Base-by-base conservation (phyloP, 805 yeast species). In the Candida namnaoensis region DNA sequence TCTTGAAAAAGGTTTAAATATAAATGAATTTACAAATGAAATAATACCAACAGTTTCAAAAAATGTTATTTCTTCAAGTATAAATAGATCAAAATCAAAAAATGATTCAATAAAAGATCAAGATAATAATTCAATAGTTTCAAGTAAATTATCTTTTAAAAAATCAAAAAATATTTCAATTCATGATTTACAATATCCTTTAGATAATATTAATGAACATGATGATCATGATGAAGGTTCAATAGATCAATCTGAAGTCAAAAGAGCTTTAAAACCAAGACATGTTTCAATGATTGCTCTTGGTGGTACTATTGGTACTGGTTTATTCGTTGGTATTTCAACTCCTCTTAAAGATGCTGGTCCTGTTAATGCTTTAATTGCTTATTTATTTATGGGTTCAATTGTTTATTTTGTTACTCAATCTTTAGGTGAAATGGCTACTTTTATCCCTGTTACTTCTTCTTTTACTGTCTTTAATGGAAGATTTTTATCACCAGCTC, bases 221-320 rank as follows among this genome's bases (percentile, higher is more conserved):
- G n/a, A n/a, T n/a, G n/a, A n/a, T n/a, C n/a, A 26, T 26, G 28
- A 26, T 7, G 8, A 48, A 30, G 63, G 61, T 1, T 47, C 46
- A 23, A 59, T 60, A 8, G 50, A 53, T 32, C 61, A 64, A 24
- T 61, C 67, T 2, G 71, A 74, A 51, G 80, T 77, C 43, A 72
- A 74, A 51, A 66, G 88, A 56, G 72, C 69, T 38, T 62, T 82
- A 44, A 78, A 80, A 56, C 74, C 79, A 15, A 68, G 91, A 53
- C 88, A 81, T 51, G 72, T 82, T 39, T 70, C 82, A 30, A 81
- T 82, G 88, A 76, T 82, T 50, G 87, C 88, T 38, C 66, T 82
- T 19, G 91, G 90, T 46, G 90, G 88, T 47, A 79, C 88, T 32
- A 81, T 83, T 46, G 90, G 90, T 52, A 81, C 88, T 3, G 90